Base-by-base conservation (phyloP, 2,329 filamentous ascomycete genomes). In the Sclerotinia glacialis region DNA sequence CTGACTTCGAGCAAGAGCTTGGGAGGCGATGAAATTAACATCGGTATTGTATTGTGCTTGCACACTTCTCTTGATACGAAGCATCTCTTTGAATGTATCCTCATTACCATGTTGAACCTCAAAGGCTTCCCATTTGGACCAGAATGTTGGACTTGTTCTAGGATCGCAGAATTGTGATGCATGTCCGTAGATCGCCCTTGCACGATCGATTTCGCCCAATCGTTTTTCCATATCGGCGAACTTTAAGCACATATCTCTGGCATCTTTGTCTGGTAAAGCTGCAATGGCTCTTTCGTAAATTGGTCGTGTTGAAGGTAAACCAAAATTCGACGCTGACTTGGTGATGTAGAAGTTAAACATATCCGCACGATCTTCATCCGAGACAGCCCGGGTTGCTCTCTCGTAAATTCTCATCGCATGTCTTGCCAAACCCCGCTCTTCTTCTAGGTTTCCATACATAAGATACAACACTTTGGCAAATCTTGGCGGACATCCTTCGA, bases 291-390 rank as follows among this genome's bases (percentile, higher is more conserved):
- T 89, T 80, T 99, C 95, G 81, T 99, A 99, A 73, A 99, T 99
- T 0, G 92, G 89, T 62, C 95, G 83, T 3, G 95, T 97, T 0
- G 95, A 98, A 0, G 95, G 93, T 62, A 99, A 85, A 42, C 96
- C 95, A 75, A 99, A 99, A 79, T 99, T 99, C 26, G 93, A 96
- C 1, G 95, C 95, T 0, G 93, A 97, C 78, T 99, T 98, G 67
- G 94, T 98, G 76, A 99, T 97, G 81, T 99, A 99, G 77, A 98
- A 97, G 78, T 97, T 95, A 82, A 97, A 99, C 93, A 99, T 97
- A 74, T 97, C 93, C 68, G 93, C 89, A 63, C 93, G 86, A 78
- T 99, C 94, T 75, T 97, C 94, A 74, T 99, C 95, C 18, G 92
- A 89, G 4, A 99, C 96, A 16, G 94, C 93, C 42, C 95, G 88